phyloP scores from a whole-genome alignment of 805 yeast species.

The Candida dajiaensis region DNA sequence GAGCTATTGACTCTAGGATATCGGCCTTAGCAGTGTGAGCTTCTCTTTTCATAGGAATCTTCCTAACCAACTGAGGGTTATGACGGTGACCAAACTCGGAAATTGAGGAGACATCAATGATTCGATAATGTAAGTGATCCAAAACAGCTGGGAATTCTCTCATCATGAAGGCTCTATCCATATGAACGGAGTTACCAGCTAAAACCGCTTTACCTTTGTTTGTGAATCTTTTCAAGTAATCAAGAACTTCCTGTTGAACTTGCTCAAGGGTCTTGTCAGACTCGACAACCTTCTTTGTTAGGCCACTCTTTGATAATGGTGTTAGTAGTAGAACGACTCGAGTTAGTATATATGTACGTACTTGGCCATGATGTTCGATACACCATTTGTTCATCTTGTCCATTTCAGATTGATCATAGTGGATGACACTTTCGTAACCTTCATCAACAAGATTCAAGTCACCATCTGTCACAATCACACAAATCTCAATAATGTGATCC shows the following conservation, averaged over 20 bases:
- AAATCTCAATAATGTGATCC: slow-evolving; percentile 88
- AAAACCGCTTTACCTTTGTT: slow-evolving; percentile 57
- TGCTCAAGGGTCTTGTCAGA: slow-evolving; percentile 45
- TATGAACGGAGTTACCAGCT: slow-evolving; percentile 90
- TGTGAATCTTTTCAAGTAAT: slow-evolving; percentile 52
- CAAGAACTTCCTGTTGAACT: slow-evolving; percentile 62
- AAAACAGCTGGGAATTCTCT: slow-evolving; percentile 68
- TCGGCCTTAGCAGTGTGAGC: slow-evolving; percentile 87
- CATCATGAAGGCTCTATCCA: slow-evolving; percentile 82
- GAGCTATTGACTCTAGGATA: slow-evolving; percentile 82
- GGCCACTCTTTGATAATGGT: slow-evolving; percentile 41
- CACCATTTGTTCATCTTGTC: slow-evolving; percentile 89
- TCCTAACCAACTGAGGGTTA: slow-evolving; percentile 53
- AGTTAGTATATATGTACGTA: neutral
- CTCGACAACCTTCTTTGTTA: slow-evolving; percentile 62
- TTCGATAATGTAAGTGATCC: slow-evolving; percentile 60
- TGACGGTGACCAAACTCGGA: slow-evolving; percentile 78
- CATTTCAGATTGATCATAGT: slow-evolving; percentile 54
- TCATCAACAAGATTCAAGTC: slow-evolving; percentile 64
- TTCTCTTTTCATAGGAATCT: slow-evolving; percentile 56
- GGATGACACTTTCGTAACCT: slow-evolving; percentile 81
- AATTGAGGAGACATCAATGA: slow-evolving; percentile 85
- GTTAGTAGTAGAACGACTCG: slow-evolving; percentile 9
- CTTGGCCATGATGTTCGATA: slow-evolving; percentile 61
- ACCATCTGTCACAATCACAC: slow-evolving; percentile 86